Percentiles rank a stretch among this genome's conserved stretches.
phyloP scores from a whole-genome alignment of 1,139 yeast genomes.

The Yamadazyma conglobata region DNA sequence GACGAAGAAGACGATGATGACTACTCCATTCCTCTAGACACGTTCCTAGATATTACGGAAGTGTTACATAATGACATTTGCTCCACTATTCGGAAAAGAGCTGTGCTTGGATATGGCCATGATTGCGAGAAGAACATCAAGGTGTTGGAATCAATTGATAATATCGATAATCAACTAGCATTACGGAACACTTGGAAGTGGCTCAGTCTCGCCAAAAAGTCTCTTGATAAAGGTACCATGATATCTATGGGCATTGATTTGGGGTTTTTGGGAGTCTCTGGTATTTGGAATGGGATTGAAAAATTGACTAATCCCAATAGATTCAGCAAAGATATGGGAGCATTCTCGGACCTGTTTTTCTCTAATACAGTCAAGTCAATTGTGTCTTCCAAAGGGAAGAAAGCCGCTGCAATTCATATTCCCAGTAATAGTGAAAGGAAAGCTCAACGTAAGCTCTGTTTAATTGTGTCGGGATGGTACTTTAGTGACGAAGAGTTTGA shows the following conservation, averaged over 20 bases:
- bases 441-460: conserved; percentile 69
- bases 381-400: conserved; percentile 41
- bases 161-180: conserved; percentile 55
- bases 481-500: conserved; percentile 76
- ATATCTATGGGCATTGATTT: conserved; percentile 66
- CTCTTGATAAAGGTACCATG: conserved; percentile 70
- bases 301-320: conserved; percentile 59
- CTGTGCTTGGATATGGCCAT: conserved; percentile 68
- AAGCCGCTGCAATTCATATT: conserved; percentile 44
- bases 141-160: conserved; percentile 52
- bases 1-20: conserved; percentile 26
- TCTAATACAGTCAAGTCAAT: conserved; percentile 43
- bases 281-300: conserved; percentile 82
- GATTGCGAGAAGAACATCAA: conserved; percentile 64
- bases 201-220: conserved; percentile 68
- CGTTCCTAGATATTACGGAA: conserved; percentile 31
- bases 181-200: conserved; percentile 86
- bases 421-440: conserved; percentile 50
- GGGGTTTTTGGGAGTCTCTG: conserved; percentile 83
- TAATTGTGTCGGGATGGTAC: conserved; percentile 91
- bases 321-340: conserved; percentile 31
- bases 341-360: conserved; percentile 42
- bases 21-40: conserved; percentile 28
- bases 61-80: conserved; percentile 62
- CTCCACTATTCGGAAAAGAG: conserved; percentile 64